These are phyloP conservation scores for Sporothrix luriei DNA, from an alignment of 2,329 filamentous ascomycete species.

Conservation along the genomic window DNA sequence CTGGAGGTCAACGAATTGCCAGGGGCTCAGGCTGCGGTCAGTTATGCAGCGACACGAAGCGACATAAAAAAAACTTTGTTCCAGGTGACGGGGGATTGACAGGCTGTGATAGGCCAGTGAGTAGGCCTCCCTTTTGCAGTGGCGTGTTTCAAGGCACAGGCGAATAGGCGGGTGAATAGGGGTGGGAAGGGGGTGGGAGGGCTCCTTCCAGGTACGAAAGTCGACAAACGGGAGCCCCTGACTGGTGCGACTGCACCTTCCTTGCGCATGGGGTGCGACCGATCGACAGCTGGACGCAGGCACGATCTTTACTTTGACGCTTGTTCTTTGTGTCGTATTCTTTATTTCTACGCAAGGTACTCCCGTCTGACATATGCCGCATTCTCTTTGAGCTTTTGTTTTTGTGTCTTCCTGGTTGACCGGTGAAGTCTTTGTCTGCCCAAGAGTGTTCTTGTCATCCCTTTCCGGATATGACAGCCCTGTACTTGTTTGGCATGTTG, in stretches of 20 bases:
- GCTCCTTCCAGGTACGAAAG: slow-evolving; percentile 10
- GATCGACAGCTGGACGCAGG: slow-evolving; percentile 23
- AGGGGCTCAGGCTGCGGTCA: slow-evolving; percentile 28
- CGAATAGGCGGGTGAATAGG: slow-evolving; percentile 24
- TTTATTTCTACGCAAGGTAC: background rate
- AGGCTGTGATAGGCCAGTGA: slow-evolving; percentile 26
- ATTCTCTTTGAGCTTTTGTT: background rate
- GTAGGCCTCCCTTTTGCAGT: slow-evolving; percentile 26
- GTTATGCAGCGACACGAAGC: slow-evolving; percentile 31
- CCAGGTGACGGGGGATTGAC: background rate
- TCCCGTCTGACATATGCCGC: too few species aligned
- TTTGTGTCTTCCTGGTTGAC: background rate
- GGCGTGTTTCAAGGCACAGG: slow-evolving; percentile 31
- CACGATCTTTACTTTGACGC: slow-evolving; percentile 1
- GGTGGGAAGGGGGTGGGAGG: background rate
- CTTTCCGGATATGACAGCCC: background rate
- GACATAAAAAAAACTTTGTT: background rate
- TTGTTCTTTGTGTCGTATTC: background rate
- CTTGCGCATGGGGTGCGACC: slow-evolving; percentile 21
- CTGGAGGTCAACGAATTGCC: background rate
- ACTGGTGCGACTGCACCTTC: slow-evolving; percentile 25
- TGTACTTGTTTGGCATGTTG: background rate
- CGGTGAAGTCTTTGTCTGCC: slow-evolving; percentile 16
- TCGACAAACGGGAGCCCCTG: slow-evolving; percentile 3
- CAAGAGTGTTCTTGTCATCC: slow-evolving; percentile 12